phyloP scores from a whole-genome alignment of 1,284 basidiomycete genomes.

The Ustilago curta region DNA sequence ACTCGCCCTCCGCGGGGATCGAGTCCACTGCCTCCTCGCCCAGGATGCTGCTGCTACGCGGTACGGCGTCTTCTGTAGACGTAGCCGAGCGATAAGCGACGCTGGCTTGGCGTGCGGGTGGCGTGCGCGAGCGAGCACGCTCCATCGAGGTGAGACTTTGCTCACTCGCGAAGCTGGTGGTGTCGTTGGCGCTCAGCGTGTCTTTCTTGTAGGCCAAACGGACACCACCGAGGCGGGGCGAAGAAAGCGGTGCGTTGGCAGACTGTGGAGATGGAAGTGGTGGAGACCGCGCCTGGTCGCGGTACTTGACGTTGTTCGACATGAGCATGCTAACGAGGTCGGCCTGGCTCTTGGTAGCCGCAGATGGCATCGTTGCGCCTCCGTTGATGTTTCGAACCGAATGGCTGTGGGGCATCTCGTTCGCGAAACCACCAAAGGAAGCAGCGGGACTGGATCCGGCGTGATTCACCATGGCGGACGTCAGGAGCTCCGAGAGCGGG shows the following conservation, averaged over 20 bases:
- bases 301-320: constrained; percentile 33
- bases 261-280: constrained; percentile 26
- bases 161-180: constrained; percentile 17
- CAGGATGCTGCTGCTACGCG: constrained; percentile 29
- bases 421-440: constrained; percentile 12
- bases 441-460: constrained; percentile 4
- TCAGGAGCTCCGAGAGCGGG: constrained; percentile 23
- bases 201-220: constrained; percentile 39
- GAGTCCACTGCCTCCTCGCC: constrained; percentile 9
- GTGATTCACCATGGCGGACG: constrained; percentile 7
- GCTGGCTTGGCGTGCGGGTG: constrained; percentile 25
- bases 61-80: constrained; percentile 6
- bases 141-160: constrained; percentile 22
- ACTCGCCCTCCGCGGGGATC: constrained; percentile 21
- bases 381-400: constrained; percentile 24
- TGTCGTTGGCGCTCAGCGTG: constrained; percentile 22
- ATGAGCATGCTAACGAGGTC: constrained; percentile 33
- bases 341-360: constrained; percentile 14
- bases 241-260: constrained; percentile 17
- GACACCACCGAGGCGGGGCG: constrained; percentile 30
- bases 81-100: constrained; percentile 8
- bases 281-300: constrained; percentile 35
- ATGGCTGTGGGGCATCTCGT: constrained; percentile 19
- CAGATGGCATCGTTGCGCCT: background rate
- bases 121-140: constrained; percentile 22